Evolutionary conservation across 2,329 filamentous ascomycete genomes (phyloP), one percentile per base, ranked within the genome.

Genomic region (Pseudopyrenochaeta lycopersici): DNA sequence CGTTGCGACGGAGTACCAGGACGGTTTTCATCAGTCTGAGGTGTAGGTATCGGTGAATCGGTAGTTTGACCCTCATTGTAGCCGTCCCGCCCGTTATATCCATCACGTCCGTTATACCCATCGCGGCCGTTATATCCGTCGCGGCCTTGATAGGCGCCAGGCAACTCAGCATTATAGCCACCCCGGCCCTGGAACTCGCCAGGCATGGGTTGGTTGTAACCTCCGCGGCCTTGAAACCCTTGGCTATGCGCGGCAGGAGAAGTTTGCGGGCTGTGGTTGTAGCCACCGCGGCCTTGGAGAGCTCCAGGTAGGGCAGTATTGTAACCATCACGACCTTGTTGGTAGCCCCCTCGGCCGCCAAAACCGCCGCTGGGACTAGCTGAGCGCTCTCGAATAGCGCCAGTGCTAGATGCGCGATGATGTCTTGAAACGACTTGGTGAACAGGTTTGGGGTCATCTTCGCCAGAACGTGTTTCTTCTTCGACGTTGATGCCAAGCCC

Each of bases 91-190:
- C 68, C 71, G 20, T 74, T 75, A 58, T 74, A 74, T 2, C 70
- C 70, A 21, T 68, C 68, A 3, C 70, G 52, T 3, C 67, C 70
- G 32, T 71, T 70, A 53, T 71, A 71, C 11, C 68, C 66, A 43
- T 70, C 70, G n/a, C 66, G 54, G n/a, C 63, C 63, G 38, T 73
- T 73, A 51, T 75, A 74, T n/a, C 73, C 73, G 38, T 70, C 69
- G 17, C 73, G 67, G 9, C 74, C 73, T 29, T 73, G 70, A 50
- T 66, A 70, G 15, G 63, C 61, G 42, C 70, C 71, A 30, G 64
- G 60, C 12, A 70, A 54, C 42, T 49, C 67, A 36, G 51, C 56
- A n/a, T 72, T 70, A 54, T 74, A 74, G 7, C 71, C 70, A 18
- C 66, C 64, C 36, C 71, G 60, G 41, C 70, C 71, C 43, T 72